Evolutionary conservation across 805 yeast genomes (phyloP).

Genomic region (Schizosaccharomyces osmophilus): DNA sequence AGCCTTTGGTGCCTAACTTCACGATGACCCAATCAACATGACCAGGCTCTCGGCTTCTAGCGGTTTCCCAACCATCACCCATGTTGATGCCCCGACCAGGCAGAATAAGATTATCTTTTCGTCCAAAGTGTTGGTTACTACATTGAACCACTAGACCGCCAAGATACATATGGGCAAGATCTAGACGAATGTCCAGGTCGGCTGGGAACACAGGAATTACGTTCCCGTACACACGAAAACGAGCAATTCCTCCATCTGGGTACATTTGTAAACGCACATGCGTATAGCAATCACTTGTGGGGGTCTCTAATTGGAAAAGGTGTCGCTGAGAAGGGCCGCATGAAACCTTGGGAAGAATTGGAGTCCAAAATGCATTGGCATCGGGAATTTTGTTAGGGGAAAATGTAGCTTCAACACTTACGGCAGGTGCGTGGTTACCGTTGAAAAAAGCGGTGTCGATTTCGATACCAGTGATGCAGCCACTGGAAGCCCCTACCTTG

Average conservation of each 20-base stretch:
- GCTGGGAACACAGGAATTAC: conserved; percentile 48
- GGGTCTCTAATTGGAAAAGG: conserved; percentile 38
- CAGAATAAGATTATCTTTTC: conserved; percentile 64
- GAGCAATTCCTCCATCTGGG: conserved; percentile 95
- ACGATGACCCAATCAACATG: conserved; percentile 85
- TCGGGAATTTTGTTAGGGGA: conserved; percentile 14
- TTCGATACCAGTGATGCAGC: conserved; percentile 59
- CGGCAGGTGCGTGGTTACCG: conserved; percentile 85
- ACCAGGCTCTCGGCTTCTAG: conserved; percentile 56
- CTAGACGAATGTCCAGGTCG: conserved; percentile 25
- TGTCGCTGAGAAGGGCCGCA: conserved; percentile 83
- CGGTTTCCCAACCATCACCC: conserved; percentile 98
- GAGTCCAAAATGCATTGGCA: conserved; percentile 31
- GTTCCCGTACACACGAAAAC: conserved; percentile 70
- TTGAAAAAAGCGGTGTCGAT: conserved; percentile 82
- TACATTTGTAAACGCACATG: conserved; percentile 74
- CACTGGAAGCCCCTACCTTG: conserved; percentile 62
- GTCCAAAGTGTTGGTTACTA: conserved; percentile 85
- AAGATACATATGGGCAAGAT: conserved; percentile 55
- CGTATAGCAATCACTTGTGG: conserved; percentile 35
- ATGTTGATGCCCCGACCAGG: conserved; percentile 92
- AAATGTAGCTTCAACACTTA: conserved; percentile 45
- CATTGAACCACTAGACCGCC: conserved; percentile 74
- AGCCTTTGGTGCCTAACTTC: conserved; percentile 44
- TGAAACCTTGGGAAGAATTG: conserved; percentile 40